phyloP scores from a whole-genome alignment of 495 filamentous ascomycete genomes.

The Astrocystis sublimbata region DNA sequence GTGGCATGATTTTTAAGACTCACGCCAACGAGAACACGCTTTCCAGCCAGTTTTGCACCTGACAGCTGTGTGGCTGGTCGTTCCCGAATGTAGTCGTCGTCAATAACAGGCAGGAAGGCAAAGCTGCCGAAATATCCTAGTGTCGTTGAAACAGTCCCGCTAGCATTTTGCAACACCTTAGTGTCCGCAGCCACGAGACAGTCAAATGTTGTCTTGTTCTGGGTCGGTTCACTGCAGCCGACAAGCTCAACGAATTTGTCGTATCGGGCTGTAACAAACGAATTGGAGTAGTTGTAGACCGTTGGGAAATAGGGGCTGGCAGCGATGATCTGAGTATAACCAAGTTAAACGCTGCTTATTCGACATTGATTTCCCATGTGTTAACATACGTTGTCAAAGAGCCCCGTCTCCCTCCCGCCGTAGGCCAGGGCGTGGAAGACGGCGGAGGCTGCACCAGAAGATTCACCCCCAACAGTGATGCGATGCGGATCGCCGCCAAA shows the following conservation, averaged over 20 bases:
- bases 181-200: slow-evolving; percentile 44
- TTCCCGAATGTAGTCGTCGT: slow-evolving; percentile 57
- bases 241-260: slow-evolving; percentile 54
- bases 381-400: slow-evolving; percentile 51
- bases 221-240: slow-evolving; percentile 44
- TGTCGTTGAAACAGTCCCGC: slow-evolving; percentile 35
- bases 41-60: slow-evolving; percentile 39
- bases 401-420: slow-evolving; percentile 36
- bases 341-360: background rate
- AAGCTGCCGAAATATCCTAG: slow-evolving; percentile 48
- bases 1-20: background rate
- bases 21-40: slow-evolving; percentile 29
- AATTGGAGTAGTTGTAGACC: slow-evolving; percentile 45
- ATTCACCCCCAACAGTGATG: slow-evolving; percentile 72
- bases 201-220: slow-evolving; percentile 25
- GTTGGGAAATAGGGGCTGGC: slow-evolving; percentile 25
- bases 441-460: slow-evolving; percentile 66
- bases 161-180: slow-evolving; percentile 56
- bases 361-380: slow-evolving; percentile 21
- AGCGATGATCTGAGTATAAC: slow-evolving; percentile 14
- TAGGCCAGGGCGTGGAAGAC: slow-evolving; percentile 48
- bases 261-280: slow-evolving; percentile 52
- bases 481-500: slow-evolving; percentile 68
- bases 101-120: slow-evolving; percentile 64
- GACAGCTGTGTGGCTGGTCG: slow-evolving; percentile 56